Conservation (phyloP, 192 early-diverging fungal genomes). For the Anaeromyces robustus region DNA sequence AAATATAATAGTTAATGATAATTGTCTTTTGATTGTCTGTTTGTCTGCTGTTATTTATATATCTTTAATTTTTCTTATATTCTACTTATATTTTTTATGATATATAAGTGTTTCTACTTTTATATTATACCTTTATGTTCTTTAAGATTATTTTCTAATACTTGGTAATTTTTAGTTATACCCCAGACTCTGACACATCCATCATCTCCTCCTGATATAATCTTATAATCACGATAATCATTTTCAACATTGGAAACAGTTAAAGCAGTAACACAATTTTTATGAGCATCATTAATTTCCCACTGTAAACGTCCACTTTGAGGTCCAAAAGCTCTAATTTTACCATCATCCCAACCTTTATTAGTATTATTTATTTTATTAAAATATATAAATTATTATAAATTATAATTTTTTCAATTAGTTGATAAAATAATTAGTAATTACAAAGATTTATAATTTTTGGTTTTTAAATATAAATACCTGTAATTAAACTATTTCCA, state of each 20-base stretch:
- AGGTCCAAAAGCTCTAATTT: conserved; percentile 43
- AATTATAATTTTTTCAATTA: conserved; percentile 14
- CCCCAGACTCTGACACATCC: conserved; percentile 43
- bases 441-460: too few species aligned
- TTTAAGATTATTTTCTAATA: conserved; percentile 34
- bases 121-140: conserved; percentile 48
- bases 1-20: too few species aligned
- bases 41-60: too few species aligned
- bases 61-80: too few species aligned
- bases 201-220: conserved; percentile 40
- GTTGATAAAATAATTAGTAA: conserved; percentile 29
- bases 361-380: too few species aligned
- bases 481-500: conserved; percentile 11
- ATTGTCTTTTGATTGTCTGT: too few species aligned
- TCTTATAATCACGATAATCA: conserved; percentile 23
- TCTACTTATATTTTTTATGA: too few species aligned
- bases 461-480: neutral
- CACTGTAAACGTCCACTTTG: conserved; percentile 39
- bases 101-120: too few species aligned
- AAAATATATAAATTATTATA: too few species aligned
- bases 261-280: conserved; percentile 29
- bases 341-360: conserved; percentile 44
- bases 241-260: conserved; percentile 29
- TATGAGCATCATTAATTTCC: conserved; percentile 39
- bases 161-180: conserved; percentile 18